Conservation (phyloP, 164 flowering plant species). For the Protea cynaroides region DNA sequence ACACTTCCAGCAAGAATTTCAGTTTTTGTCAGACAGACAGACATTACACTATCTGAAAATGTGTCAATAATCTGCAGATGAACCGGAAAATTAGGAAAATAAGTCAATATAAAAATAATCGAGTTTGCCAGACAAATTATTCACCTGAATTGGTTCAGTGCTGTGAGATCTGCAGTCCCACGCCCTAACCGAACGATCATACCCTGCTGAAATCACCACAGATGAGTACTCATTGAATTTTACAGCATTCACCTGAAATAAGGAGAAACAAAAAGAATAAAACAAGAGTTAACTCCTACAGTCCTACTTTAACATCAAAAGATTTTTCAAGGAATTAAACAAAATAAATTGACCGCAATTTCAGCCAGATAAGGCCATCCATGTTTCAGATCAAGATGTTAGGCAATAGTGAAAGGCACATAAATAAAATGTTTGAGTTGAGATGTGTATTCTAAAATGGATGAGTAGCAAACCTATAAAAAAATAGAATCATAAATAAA, state of each 20-base stretch:
- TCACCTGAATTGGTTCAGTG: constrained; percentile 92
- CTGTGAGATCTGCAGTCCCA: constrained; percentile 99
- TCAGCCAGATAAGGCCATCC: too few relatives aligned
- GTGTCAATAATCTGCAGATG: constrained; percentile 69
- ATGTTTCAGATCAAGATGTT: too few relatives aligned
- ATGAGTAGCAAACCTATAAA: too few relatives aligned
- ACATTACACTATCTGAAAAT: constrained; percentile 89
- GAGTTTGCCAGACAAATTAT: constrained; percentile 1
- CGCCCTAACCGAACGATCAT: constrained; percentile 85
- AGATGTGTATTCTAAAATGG: too few relatives aligned
- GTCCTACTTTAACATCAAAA: not conserved
- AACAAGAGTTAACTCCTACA: not conserved
- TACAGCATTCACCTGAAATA: constrained; percentile 82
- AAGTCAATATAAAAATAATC: not conserved
- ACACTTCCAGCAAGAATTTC: constrained; percentile 97
- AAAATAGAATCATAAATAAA: too few relatives aligned
- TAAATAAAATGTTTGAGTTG: too few relatives aligned
- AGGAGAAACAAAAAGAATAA: not conserved
- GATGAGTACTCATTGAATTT: constrained; percentile 83
- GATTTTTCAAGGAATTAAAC: too few relatives aligned
- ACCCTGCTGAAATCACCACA: constrained; percentile 90
- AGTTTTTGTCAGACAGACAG: constrained; percentile 74
- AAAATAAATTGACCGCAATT: too few relatives aligned
- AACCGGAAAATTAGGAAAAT: constrained; percentile 6
- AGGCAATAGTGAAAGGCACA: too few relatives aligned